Evolutionary conservation across 106 monocot genomes (phyloP), one percentile per base, ranked within the genome.

Genomic region (Dendrobium huoshanense): DNA sequence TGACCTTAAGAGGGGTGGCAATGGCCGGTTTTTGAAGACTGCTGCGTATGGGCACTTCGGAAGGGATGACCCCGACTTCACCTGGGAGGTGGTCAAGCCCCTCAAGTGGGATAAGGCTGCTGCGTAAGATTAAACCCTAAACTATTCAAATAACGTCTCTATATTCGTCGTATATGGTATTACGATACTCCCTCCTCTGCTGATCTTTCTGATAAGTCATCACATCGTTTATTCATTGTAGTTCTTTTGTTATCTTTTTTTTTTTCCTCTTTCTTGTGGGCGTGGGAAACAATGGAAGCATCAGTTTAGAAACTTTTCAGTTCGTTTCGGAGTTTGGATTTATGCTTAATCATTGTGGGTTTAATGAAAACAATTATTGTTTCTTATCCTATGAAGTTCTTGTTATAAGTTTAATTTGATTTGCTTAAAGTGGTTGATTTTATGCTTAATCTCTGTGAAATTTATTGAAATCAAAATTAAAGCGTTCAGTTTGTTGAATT

Each of bases 31-130:
- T 72, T 64, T 81, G 29, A 81, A 81, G 76, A 81, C 81, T 7
- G 81, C 81, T 41, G 81, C 81, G 1, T 81, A 81, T 19, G 81
- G 81, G 45, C 81, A 81, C 76, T 81, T 81, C 13, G 81, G 81
- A 24, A 81, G 81, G 81, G 81, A 81, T 25, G 81, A 81, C 54
- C 75, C 81, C 1, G 81, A 81, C 75, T 81, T 81, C 81, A 81
- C 81, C 59, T 81, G 81, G 81, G 81, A 81, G 81, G 55, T 25
- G 16, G 81, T 81, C 9, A 81, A 81, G 81, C 81, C 81, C 81
- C 81, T 81, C 64, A 81, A 81, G 45, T 75, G 81, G 81, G 81
- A 75, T 13, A 81, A 76, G 64, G 61, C 81, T 29, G 75, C 81
- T 5, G 81, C 81, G 13, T 81, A 80, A 44, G 72, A 29, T 68